A percentile compares a stretch with the other conserved stretches of the same genome.
These are phyloP conservation scores for Oryza coarctata DNA, from an alignment of 176 grass and related monocot genomes.

Conservation along the genomic window DNA sequence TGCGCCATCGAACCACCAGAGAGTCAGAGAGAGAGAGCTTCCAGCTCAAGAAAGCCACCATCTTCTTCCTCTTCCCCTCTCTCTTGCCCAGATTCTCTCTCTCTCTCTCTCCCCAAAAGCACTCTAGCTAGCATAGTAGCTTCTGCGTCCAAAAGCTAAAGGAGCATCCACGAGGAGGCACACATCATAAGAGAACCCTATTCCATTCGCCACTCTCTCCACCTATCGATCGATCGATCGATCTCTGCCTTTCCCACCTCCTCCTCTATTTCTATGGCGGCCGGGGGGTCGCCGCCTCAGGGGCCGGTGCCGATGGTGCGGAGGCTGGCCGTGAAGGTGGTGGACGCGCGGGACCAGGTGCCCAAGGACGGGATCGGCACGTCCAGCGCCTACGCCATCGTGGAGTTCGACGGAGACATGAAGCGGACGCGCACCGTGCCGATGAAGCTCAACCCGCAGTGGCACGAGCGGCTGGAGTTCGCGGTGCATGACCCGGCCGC, in stretches of 20 bases:
- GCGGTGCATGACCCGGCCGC: constrained; percentile 44
- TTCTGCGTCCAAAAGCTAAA: no score
- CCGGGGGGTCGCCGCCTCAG: neutral
- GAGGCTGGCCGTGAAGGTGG: constrained; percentile 72
- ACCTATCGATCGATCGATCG: no score
- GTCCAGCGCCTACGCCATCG: constrained; percentile 70
- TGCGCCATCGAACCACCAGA: no score
- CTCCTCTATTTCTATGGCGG: constrained; percentile 47
- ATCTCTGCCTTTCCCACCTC: neutral
- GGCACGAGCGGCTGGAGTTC: constrained; percentile 81
- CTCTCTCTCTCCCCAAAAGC: constrained; percentile 47
- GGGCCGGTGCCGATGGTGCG: constrained; percentile 30
- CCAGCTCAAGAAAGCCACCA: constrained; percentile 53
- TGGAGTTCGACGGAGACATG: constrained; percentile 80
- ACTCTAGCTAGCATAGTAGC: no score
- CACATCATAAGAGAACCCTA: constrained; percentile 43
- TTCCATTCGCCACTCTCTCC: constrained; percentile 28
- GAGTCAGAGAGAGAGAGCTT: constrained; percentile 45
- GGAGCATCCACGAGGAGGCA: neutral
- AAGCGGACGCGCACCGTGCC: constrained; percentile 77
- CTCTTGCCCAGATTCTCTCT: constrained; percentile 48
- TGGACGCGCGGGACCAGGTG: constrained; percentile 74
- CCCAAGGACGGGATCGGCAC: constrained; percentile 88
- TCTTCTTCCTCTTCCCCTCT: constrained; percentile 29
- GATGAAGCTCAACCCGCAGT: constrained; percentile 71